Evolutionary conservation across 2,329 filamentous ascomycete genomes (phyloP).

Genomic region (Exophiala viscosa): DNA sequence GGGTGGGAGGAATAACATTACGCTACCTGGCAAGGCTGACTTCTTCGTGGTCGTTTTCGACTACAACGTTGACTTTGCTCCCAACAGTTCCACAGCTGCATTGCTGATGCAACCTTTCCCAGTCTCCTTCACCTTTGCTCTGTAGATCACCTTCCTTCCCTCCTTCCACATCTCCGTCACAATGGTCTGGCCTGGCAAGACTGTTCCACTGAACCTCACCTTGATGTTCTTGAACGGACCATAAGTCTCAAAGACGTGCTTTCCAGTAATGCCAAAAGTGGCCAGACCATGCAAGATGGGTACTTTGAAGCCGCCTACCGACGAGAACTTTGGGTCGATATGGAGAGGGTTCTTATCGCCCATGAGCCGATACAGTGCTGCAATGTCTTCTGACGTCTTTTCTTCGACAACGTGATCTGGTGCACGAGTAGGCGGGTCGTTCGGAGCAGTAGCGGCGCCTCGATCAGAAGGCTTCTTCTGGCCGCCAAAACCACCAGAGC

Average conservation of each 20-base stretch:
- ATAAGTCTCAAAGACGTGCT: conserved; percentile 80
- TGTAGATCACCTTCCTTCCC: conserved; percentile 66
- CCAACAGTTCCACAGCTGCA: conserved; percentile 59
- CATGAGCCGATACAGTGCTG: conserved; percentile 84
- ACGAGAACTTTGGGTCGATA: conserved; percentile 88
- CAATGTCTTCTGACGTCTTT: conserved; percentile 83
- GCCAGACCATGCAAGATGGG: conserved; percentile 95
- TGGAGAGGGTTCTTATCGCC: conserved; percentile 96
- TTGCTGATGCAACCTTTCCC: conserved; percentile 74
- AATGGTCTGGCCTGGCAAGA: conserved; percentile 68
- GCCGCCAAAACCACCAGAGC: conserved; percentile 84
- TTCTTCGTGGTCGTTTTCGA: not conserved
- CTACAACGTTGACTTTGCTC: not conserved
- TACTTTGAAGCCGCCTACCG: conserved; percentile 86
- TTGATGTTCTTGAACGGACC: conserved; percentile 86
- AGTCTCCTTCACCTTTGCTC: conserved; percentile 84
- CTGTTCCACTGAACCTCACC: conserved; percentile 80
- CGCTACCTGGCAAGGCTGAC: not conserved
- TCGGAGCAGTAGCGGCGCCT: conserved; percentile 66
- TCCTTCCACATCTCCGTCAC: conserved; percentile 94
- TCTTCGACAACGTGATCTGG: conserved; percentile 81
- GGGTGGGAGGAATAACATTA: not conserved
- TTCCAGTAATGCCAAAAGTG: conserved; percentile 85
- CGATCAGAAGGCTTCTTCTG: conserved; percentile 70
- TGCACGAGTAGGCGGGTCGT: conserved; percentile 69